Conservation (phyloP, 2,329 filamentous ascomycete genomes). For the Penicillium griseofulvum region DNA sequence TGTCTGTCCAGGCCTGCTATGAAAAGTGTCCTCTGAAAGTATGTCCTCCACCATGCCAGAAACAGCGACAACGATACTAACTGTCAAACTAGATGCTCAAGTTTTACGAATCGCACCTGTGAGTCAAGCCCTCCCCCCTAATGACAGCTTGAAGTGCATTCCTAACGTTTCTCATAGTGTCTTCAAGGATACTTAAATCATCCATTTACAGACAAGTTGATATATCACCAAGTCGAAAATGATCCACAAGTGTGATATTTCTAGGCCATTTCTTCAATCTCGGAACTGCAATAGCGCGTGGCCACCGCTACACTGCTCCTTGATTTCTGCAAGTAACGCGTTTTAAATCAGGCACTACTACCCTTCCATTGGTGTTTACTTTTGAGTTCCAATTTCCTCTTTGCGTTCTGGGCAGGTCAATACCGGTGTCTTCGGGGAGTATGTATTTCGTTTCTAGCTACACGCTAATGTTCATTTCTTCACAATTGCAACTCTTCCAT, state of each 20-base stretch:
- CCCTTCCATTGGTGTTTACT: not conserved
- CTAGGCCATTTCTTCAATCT: not conserved
- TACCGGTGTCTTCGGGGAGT: slow-evolving; percentile 1
- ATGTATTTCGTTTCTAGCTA: slow-evolving; percentile 1
- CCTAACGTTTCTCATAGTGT: slow-evolving; percentile 29
- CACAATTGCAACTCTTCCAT: not conserved
- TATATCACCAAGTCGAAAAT: not conserved
- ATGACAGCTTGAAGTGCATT: not conserved
- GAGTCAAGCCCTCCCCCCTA: slow-evolving; percentile 20
- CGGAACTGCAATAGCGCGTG: not conserved
- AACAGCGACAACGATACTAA: slow-evolving; percentile 12
- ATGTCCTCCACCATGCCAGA: slow-evolving; percentile 7
- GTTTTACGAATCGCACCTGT: slow-evolving; percentile 51
- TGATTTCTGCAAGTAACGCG: not conserved
- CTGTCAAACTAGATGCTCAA: slow-evolving; percentile 41
- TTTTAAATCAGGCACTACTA: not conserved
- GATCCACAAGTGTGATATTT: not conserved
- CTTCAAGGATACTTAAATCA: slow-evolving; percentile 33
- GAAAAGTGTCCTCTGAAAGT: slow-evolving; percentile 45
- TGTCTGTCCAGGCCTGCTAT: slow-evolving; percentile 43
- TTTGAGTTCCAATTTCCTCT: not conserved
- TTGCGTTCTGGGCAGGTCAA: slow-evolving; percentile 6
- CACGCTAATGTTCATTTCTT: slow-evolving; percentile 3
- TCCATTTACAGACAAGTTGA: not conserved
- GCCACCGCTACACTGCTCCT: not conserved